A percentile compares a stretch with the other conserved stretches of the same genome.
Evolutionary conservation across 2,329 filamentous ascomycete species (phyloP).

Genomic region (Fusarium mundagurra): DNA sequence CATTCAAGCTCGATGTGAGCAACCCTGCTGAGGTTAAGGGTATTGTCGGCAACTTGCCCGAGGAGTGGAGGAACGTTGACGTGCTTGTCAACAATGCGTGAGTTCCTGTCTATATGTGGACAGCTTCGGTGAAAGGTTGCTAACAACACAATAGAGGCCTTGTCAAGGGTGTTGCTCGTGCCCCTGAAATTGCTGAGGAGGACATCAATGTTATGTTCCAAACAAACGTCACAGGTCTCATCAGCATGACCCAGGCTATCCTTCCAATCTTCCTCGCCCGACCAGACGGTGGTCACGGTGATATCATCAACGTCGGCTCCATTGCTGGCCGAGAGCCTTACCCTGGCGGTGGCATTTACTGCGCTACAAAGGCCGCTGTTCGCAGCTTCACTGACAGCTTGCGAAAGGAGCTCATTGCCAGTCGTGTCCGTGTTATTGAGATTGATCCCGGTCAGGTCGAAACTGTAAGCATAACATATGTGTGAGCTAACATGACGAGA

Average conservation of each 20-base stretch:
- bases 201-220: constrained; percentile 90
- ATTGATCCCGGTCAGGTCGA: constrained; percentile 94
- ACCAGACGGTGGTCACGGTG: constrained; percentile 80
- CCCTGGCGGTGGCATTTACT: constrained; percentile 88
- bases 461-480: constrained; percentile 65
- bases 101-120: constrained; percentile 47
- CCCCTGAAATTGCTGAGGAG: constrained; percentile 81
- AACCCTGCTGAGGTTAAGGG: constrained; percentile 76
- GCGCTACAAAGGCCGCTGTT: constrained; percentile 90
- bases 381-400: constrained; percentile 85
- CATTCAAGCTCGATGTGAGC: constrained; percentile 88
- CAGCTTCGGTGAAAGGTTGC: not conserved
- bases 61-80: constrained; percentile 85
- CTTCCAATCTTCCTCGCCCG: constrained; percentile 83
- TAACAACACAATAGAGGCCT: constrained; percentile 69
- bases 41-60: constrained; percentile 79
- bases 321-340: constrained; percentile 90
- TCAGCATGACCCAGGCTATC: constrained; percentile 95
- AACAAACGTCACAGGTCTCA: constrained; percentile 93
- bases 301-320: constrained; percentile 94
- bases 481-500: not conserved
- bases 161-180: constrained; percentile 87
- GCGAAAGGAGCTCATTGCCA: constrained; percentile 83
- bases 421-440: constrained; percentile 84
- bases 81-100: constrained; percentile 97